These are phyloP conservation scores for Didymella glomerata DNA, from an alignment of 2,329 filamentous ascomycete species.

Conservation along the genomic window DNA sequence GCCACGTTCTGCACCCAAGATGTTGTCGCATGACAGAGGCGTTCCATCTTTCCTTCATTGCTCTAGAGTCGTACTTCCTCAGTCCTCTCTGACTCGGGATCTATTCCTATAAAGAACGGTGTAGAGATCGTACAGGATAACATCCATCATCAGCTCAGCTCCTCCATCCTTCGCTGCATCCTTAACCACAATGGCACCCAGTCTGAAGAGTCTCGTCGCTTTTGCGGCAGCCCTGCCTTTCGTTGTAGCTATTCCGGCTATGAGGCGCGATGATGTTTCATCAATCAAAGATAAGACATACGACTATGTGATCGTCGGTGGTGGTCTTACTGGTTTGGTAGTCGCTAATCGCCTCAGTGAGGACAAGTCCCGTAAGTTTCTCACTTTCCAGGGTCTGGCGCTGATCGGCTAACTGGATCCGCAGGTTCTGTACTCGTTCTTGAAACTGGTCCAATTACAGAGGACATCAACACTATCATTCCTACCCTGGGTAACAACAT, in stretches of 20 bases:
- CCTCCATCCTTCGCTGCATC: not conserved
- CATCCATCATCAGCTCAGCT: not conserved
- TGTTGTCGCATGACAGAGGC: slow-evolving; percentile 5
- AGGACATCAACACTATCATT: slow-evolving; percentile 22
- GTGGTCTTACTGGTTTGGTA: slow-evolving; percentile 30
- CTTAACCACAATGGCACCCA: slow-evolving; percentile 11
- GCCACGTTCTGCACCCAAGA: slow-evolving; percentile 4
- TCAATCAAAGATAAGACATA: slow-evolving; percentile 18
- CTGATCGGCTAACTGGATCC: not conserved
- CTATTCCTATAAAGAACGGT: slow-evolving; percentile 6
- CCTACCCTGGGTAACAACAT: slow-evolving; percentile 23
- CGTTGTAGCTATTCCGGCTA: slow-evolving; percentile 4
- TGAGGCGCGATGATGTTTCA: slow-evolving; percentile 1
- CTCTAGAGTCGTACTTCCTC: slow-evolving; percentile 11
- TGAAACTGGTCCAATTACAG: slow-evolving; percentile 28
- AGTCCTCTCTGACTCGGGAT: slow-evolving; percentile 7
- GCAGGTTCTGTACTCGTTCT: slow-evolving; percentile 31
- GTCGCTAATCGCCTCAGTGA: slow-evolving; percentile 34
- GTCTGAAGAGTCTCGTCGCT: slow-evolving; percentile 10
- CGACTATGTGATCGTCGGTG: slow-evolving; percentile 40
- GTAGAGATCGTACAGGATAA: not conserved
- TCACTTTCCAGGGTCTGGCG: not conserved
- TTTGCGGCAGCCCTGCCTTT: slow-evolving; percentile 7
- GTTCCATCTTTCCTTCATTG: slow-evolving; percentile 4
- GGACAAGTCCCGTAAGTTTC: slow-evolving; percentile 20